Percentiles rank a stretch among this genome's conserved stretches.
These are phyloP conservation scores for Arabis alpina DNA, from an alignment of 345 rosid genomes.

Conservation along the genomic window DNA sequence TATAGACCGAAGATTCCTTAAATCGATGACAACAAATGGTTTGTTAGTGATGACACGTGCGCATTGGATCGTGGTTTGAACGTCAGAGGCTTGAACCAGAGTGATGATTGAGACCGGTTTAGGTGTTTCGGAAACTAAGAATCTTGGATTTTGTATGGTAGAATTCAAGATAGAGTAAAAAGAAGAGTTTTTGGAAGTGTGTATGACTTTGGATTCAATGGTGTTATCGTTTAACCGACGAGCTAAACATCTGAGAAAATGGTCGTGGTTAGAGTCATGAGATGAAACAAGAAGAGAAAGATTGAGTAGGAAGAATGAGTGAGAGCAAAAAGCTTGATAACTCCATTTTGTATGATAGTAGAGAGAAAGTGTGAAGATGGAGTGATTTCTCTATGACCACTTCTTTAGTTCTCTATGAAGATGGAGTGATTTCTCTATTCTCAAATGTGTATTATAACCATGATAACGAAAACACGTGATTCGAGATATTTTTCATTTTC, in stretches of 20 bases:
- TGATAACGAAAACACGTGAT: no score
- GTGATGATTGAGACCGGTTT: slow-evolving; percentile 49
- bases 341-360: slow-evolving; percentile 12
- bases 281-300: slow-evolving; percentile 15
- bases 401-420: background rate
- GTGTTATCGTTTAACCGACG: slow-evolving; percentile 16
- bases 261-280: slow-evolving; percentile 10
- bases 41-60: slow-evolving; percentile 50
- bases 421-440: background rate
- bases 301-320: slow-evolving; percentile 21
- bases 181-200: slow-evolving; percentile 33
- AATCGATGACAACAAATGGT: slow-evolving; percentile 55
- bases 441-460: no score
- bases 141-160: slow-evolving; percentile 38
- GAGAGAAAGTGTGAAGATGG: background rate
- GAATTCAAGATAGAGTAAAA: slow-evolving; percentile 37
- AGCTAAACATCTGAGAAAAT: slow-evolving; percentile 39
- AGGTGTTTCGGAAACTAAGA: slow-evolving; percentile 26
- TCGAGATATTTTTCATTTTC: no score
- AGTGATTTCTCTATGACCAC: background rate
- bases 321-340: background rate
- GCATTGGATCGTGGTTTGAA: slow-evolving; percentile 51
- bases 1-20: slow-evolving; percentile 51
- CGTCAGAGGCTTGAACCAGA: slow-evolving; percentile 44
- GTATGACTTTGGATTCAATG: slow-evolving; percentile 33